Evolutionary conservation across 140 eudicot genomes (phyloP), one percentile per base, ranked within the genome.

Genomic region (Flaveria floridana): DNA sequence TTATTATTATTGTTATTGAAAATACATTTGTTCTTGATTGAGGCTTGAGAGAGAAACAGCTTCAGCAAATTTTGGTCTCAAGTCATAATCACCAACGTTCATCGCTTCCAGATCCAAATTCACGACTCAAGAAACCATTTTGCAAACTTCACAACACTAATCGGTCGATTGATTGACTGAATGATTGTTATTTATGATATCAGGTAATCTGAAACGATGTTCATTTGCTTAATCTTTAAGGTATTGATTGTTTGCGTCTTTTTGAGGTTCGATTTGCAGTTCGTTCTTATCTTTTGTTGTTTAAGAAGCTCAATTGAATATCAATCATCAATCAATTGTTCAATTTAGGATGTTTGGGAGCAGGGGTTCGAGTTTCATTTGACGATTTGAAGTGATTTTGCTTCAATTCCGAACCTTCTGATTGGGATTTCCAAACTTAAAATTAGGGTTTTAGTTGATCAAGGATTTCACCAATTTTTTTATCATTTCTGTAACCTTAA

Each of bases 61-160:
- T 55, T 72, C 3, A 71, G 13, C 66, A 25, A 79, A 46, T 42
- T 80, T 67, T 81, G 85, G 78, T 81, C 82, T 15, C 9, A 71
- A 71, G 79, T 81, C 82, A 47, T 70, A 64, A 71, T 76, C 85
- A 71, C 20, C 65, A 56, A 23, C 76, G n/a, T 28, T 68, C 52
- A 79, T 74, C 80, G 58, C 13, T 56, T 81, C 78, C 64, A 76
- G 85, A 76, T 76, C 82, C 82, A 76, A 53, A 16, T 2, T 64
- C 20, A 16, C 19, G 12, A 39, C 28, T 21, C 66, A 62, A 65
- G 15, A 65, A 53, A 52, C 75, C 64, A 65, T 19, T 73, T 80
- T 73, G 9, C 65, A 41, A 57, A 56, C 34, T 62, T 65, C 68
- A 63, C 42, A 65, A 72, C 41, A 25, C 4, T 42, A 63, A 62